Percentiles rank a stretch among this genome's conserved stretches.
These are phyloP conservation scores for Auriscalpium orientale DNA, from an alignment of 768 basidiomycete genomes.

Conservation along the genomic window DNA sequence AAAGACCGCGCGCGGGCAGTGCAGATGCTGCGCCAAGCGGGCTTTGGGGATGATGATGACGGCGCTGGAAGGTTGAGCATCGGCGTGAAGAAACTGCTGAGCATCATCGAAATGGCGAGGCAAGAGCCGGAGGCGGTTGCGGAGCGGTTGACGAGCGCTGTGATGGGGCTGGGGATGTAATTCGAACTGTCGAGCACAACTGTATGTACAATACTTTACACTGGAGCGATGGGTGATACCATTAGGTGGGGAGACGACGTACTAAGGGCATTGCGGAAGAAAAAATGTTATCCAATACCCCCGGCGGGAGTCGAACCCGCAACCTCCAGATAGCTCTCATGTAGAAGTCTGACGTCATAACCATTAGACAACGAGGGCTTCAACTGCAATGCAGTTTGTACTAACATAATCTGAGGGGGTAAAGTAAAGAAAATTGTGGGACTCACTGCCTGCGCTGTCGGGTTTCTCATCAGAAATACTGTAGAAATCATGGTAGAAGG, in stretches of 20 bases:
- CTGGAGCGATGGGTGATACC: too few relatives aligned
- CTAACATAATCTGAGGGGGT: too few relatives aligned
- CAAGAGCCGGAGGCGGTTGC: constrained; percentile 87
- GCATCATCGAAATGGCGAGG: constrained; percentile 90
- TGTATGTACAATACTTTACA: neutral
- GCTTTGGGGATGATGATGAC: constrained; percentile 51
- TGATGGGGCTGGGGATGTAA: constrained; percentile 48
- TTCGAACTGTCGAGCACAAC: neutral
- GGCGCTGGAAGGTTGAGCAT: constrained; percentile 50
- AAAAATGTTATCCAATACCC: constrained; percentile 31
- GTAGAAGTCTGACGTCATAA: constrained; percentile 89
- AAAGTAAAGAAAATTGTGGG: too few relatives aligned
- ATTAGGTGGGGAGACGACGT: neutral
- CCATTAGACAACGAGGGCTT: constrained; percentile 83
- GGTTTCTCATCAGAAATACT: too few relatives aligned
- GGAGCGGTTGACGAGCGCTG: constrained; percentile 54
- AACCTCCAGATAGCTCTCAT: constrained; percentile 59
- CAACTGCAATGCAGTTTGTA: too few relatives aligned
- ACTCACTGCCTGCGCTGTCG: too few relatives aligned
- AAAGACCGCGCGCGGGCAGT: constrained; percentile 54
- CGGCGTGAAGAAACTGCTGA: constrained; percentile 91
- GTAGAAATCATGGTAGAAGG: too few relatives aligned
- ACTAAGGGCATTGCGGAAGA: neutral
- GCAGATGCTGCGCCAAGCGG: constrained; percentile 63
- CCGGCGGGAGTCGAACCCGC: constrained; percentile 83